Base-by-base conservation (phyloP, 2,329 filamentous ascomycete species). In the Sporothrix humicola region DNA sequence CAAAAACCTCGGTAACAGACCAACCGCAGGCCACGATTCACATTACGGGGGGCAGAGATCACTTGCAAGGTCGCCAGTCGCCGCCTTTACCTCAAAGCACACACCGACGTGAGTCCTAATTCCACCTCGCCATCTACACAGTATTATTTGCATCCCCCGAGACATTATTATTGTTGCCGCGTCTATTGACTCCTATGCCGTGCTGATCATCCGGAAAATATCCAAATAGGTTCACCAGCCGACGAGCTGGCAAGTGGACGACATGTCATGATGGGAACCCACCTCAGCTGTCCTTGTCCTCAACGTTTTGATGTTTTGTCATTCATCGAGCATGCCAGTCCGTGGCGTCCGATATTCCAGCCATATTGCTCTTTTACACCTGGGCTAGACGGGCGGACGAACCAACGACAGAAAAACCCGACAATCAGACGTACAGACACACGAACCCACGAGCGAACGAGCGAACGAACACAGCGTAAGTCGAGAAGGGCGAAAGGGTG, bases 1-100 rank as follows among this genome's bases (percentile, higher is more conserved):
- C 31, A n/a, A 46, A 70, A 52, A n/a, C 61, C 42, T 70, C 68
- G 68, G 68, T 46, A 44, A 70, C 42, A 58, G 8, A 8, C 68
- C 68, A 70, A 70, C n/a, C 37, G 26, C 37, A 15, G 6, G 1
- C 0, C 68, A 6, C 13, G 23, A 1, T 7, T 46, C 17, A 8
- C 17, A 3, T 15, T 10, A 31, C 10, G 1, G 44, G 46, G 9
- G 26, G 17, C 15, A 17, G 31, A 65, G 37, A 46, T 17, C n/a
- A 65, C 42, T 37, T 46, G 42, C 42, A 31, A 31, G 31, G 5
- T 58, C 20, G 20, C 12, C 54, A 31, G 23, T 58, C 54, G 54
- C 54, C 54, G 4, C 42, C 58, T 5, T 13, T 5, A 6, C 58
- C n/a, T 48, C 59, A 20, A 31, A 2, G 5, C 31, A 3, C 31